phyloP scores from a whole-genome alignment of 805 yeast species.

The Priceomyces haplophilus region DNA sequence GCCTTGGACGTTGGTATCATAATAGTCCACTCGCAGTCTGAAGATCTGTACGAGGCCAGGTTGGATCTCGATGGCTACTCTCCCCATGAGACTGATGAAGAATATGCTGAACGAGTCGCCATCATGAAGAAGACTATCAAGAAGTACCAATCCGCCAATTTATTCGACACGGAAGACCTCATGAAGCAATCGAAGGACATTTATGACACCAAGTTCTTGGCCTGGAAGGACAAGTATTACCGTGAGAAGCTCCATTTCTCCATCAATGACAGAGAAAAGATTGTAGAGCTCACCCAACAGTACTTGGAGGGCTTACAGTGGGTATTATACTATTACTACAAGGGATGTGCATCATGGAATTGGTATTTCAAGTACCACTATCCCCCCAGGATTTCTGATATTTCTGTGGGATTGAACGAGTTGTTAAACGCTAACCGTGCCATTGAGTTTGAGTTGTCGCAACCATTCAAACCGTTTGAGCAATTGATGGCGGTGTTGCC shows the following conservation, averaged over 20 bases:
- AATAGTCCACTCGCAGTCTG: constrained; percentile 59
- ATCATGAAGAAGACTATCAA: constrained; percentile 55
- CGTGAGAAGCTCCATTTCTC: constrained; percentile 73
- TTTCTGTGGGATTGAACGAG: constrained; percentile 66
- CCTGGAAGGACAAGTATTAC: constrained; percentile 87
- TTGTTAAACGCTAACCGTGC: constrained; percentile 28
- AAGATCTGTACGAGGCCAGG: constrained; percentile 54
- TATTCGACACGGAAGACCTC: constrained; percentile 57
- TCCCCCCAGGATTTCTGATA: constrained; percentile 91
- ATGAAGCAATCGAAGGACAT: constrained; percentile 50
- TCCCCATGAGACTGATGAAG: constrained; percentile 66
- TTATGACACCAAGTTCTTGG: constrained; percentile 68
- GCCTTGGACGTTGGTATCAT: constrained; percentile 67
- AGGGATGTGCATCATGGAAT: constrained; percentile 92
- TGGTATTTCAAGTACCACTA: constrained; percentile 92
- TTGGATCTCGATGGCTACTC: constrained; percentile 73
- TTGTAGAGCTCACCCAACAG: constrained; percentile 67
- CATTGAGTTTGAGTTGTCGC: constrained; percentile 57
- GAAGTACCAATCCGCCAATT: constrained; percentile 60
- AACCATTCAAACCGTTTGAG: constrained; percentile 88
- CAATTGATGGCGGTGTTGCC: constrained; percentile 98
- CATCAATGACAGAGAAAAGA: constrained; percentile 54
- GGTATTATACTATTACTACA: constrained; percentile 89
- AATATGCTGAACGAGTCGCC: constrained; percentile 50
- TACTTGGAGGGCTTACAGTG: constrained; percentile 95